Evolutionary conservation across 2,329 filamentous ascomycete genomes (phyloP), one percentile per base, ranked within the genome.

Genomic region (Esteya vermicola): DNA sequence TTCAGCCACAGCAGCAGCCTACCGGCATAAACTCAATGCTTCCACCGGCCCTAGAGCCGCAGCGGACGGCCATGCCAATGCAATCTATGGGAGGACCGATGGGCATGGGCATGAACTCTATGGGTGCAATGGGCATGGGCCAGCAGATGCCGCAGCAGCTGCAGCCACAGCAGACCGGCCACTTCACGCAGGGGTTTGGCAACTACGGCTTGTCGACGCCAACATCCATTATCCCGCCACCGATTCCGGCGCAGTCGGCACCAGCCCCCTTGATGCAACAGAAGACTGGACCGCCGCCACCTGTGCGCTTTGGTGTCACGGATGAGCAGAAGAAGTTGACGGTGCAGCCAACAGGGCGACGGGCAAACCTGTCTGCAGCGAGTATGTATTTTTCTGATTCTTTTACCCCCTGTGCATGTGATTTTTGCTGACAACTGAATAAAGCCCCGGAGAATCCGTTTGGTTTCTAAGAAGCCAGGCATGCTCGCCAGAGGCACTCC

Each of bases 281-380:
- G 56, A 78, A 82, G 64, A 93, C 85, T 9, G 85, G 85, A 0
- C 91, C 91, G 7, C 68, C 89, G 18, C 91, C 91, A 34, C 77
- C 85, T 20, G 80, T 98, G 16, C 75, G 85, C 44, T 98, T 98
- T 57, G 91, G 91, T 30, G 78, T 93, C 27, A 70, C 74, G 42
- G 65, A 68, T 22, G 75, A 78, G 36, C 65, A 76, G 23, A 85
- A 86, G 61, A 91, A 83, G 58, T 63, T 96, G 51, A 70, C 74
- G 45, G 78, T 88, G 23, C 91, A 96, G 63, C 72, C 85, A 22
- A 98, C 91, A 7, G 91, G 91, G 47, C 70, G 82, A 52, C 78
- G 83, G 65, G 91, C 91, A 42, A 95, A 96, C 58, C 70, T 98
- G 50, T 72, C 83, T 39, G 84, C 93, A 75, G 91, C 91, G 54